Evolutionary conservation across 2,329 filamentous ascomycete species (phyloP), one percentile per base, ranked within the genome.

Genomic region (Exserohilum turcica): DNA sequence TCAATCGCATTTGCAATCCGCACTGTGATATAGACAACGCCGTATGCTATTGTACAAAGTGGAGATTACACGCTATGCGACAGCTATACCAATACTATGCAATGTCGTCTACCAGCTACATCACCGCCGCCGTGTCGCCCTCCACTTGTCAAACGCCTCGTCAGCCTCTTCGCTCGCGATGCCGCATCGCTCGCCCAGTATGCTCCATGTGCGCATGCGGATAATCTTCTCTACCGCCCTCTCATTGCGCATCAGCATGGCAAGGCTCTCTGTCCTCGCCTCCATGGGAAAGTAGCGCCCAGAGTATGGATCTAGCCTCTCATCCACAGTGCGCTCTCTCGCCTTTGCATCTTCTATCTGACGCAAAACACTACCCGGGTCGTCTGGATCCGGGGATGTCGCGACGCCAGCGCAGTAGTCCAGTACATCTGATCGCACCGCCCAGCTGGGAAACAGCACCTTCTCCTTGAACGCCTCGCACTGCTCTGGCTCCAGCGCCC

Each of bases 231-330:
- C 91, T 13, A 95, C 85, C 33, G 84, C 84, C 66, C 85, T 83
- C 77, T 95, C 91, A 70, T 90, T 89, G 63, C 89, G 82, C 52
- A 95, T 78, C 46, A 92, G 71, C 36, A 80, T 82, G 8, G 91
- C 92, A 56, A 99, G 74, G 43, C 83, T 84, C 76, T 97, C 90
- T 0, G 92, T 94, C 59, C 92, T 82, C 12, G 90, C 82, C 76
- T 97, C 92, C 45, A 80, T 78, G 0, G 90, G 86, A 64, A 93
- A 93, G 72, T 91, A 96, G 19, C 93, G 81, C 6, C 81, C 89
- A 8, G 89, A 92, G 71, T 99, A 99, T 2, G 94, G 94, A 77
- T 99, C 94, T 53, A 97, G 74, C 50, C 94, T 81, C 76, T 97
- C 94, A 72, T 97, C 85, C 4, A 97, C 86, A 0, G 93, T 81